Percentiles rank a stretch among this genome's conserved stretches.
These are phyloP conservation scores for Rhytidhysteron rufulum DNA, from an alignment of 2,329 filamentous ascomycete genomes.

Conservation along the genomic window DNA sequence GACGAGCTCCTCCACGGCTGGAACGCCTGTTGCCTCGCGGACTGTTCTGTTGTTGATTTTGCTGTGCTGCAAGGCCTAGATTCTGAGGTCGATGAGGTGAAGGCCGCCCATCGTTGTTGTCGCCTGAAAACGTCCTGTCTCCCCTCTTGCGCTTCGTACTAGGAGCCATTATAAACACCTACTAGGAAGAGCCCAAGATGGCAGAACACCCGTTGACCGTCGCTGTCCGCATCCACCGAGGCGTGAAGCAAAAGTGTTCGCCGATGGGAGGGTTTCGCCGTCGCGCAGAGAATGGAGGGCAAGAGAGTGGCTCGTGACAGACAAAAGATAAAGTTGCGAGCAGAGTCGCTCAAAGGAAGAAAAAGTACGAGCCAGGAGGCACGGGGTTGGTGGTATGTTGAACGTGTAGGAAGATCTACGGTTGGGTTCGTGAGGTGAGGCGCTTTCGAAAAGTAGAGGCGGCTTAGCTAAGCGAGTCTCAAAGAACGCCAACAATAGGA, in stretches of 20 bases:
- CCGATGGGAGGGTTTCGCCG: background rate
- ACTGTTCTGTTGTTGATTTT: conserved; percentile 42
- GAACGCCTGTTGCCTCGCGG: conserved; percentile 17
- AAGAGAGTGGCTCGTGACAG: too few species aligned
- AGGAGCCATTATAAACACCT: conserved; percentile 47
- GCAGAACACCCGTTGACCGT: conserved; percentile 15
- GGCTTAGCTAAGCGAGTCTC: too few species aligned
- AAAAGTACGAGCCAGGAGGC: background rate
- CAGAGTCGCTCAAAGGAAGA: background rate
- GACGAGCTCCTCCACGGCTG: conserved; percentile 26
- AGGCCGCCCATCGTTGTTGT: conserved; percentile 41
- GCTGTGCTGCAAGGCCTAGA: conserved; percentile 50
- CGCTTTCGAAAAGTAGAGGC: too few species aligned
- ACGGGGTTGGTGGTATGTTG: background rate
- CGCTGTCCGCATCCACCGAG: conserved; percentile 25
- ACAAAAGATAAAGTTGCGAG: background rate
- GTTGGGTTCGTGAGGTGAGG: background rate
- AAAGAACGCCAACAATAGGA: too few species aligned
- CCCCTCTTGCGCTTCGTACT: conserved; percentile 55
- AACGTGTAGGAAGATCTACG: too few species aligned
- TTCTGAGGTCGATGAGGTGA: conserved; percentile 51
- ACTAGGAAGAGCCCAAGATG: conserved; percentile 22
- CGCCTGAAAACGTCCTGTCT: conserved; percentile 43
- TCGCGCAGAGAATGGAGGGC: background rate
- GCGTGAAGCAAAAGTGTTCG: conserved; percentile 8